A percentile compares a stretch with the other conserved stretches of the same genome.
Conservation (phyloP, 768 basidiomycete species). For the Royoungia palumana region DNA sequence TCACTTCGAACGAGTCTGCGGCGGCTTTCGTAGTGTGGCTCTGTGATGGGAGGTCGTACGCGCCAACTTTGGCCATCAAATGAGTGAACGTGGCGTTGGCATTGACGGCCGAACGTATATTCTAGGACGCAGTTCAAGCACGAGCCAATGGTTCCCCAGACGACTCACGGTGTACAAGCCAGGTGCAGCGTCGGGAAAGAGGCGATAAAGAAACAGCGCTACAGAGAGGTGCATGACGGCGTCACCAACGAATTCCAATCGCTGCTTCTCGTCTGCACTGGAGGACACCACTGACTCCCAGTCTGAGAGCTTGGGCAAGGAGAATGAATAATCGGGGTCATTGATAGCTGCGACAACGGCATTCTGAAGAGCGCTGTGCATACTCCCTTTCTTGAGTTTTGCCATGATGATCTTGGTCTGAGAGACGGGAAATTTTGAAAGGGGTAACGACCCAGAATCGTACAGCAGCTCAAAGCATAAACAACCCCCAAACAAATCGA, state of each 20-base stretch:
- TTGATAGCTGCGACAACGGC: conserved; percentile 26
- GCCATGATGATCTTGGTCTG: conserved; percentile 13
- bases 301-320: conserved; percentile 25
- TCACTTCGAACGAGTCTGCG: conserved; percentile 47
- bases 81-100: conserved; percentile 38
- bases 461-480: no score
- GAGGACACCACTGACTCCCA: conserved; percentile 30
- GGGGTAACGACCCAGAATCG: no score
- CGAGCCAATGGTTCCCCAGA: not conserved
- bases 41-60: conserved; percentile 17
- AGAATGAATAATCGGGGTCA: conserved; percentile 26
- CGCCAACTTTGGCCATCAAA: conserved; percentile 36
- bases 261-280: conserved; percentile 33
- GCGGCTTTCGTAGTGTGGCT: conserved; percentile 34
- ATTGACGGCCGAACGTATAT: conserved; percentile 25
- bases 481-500: no score
- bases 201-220: conserved; percentile 36
- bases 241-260: conserved; percentile 48
- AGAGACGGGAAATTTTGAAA: not conserved
- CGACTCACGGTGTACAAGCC: conserved; percentile 35
- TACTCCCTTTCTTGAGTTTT: conserved; percentile 16
- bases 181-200: conserved; percentile 32
- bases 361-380: conserved; percentile 21
- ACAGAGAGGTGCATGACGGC: conserved; percentile 43
- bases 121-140: conserved; percentile 8